Evolutionary conservation across 2,329 filamentous ascomycete species (phyloP).

Genomic region (Leptographium galeiforme): DNA sequence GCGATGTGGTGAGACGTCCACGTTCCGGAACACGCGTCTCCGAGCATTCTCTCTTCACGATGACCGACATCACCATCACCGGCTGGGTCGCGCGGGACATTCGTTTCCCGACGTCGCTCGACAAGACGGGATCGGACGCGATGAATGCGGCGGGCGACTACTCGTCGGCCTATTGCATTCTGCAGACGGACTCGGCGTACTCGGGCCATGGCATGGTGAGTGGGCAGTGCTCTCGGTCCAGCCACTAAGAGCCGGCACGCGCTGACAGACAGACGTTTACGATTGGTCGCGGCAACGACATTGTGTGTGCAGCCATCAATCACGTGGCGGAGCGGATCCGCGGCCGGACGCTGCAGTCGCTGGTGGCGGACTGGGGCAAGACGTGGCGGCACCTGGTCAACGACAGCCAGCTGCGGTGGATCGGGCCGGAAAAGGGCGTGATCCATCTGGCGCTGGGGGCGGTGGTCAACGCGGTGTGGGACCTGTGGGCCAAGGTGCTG

Average conservation of each 20-base stretch:
- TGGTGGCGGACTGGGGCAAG: constrained; percentile 70
- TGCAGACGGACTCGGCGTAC: constrained; percentile 62
- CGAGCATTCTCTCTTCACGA: constrained; percentile 10
- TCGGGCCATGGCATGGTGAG: constrained; percentile 66
- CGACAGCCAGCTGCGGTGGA: constrained; percentile 85
- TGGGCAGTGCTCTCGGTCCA: background rate
- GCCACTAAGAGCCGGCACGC: background rate
- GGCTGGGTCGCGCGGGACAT: constrained; percentile 61
- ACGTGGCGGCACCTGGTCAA: constrained; percentile 89
- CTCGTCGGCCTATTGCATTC: constrained; percentile 85
- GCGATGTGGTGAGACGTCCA: too few relatives aligned
- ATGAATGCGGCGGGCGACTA: constrained; percentile 95
- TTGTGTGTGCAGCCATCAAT: constrained; percentile 74
- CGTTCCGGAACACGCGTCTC: background rate
- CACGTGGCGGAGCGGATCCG: constrained; percentile 65
- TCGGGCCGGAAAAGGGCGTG: constrained; percentile 86
- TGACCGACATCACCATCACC: constrained; percentile 55
- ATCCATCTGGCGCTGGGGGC: constrained; percentile 84
- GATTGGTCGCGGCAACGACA: constrained; percentile 81
- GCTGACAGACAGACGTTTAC: constrained; percentile 48
- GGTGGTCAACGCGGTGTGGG: constrained; percentile 85
- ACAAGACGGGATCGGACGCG: constrained; percentile 92
- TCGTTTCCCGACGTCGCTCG: constrained; percentile 78
- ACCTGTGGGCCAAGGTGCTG: constrained; percentile 83
- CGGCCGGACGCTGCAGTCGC: constrained; percentile 60